phyloP scores from a whole-genome alignment of 345 rosid species.

The Eucalyptus virginea region DNA sequence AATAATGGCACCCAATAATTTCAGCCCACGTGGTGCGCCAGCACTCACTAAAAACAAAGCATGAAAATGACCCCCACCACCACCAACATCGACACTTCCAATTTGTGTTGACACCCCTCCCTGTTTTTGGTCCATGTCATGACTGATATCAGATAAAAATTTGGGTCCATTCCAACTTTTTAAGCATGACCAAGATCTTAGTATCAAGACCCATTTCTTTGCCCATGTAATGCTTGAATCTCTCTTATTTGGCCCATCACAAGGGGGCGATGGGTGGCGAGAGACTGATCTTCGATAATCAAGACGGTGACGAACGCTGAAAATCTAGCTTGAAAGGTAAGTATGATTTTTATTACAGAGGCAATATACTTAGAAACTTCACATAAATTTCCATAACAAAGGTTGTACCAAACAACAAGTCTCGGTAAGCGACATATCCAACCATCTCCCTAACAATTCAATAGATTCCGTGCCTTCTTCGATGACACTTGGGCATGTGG shows the following conservation, averaged over 20 bases:
- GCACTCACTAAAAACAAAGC: neutral
- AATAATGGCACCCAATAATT: neutral
- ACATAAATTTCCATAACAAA: too few species aligned
- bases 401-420: neutral
- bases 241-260: neutral
- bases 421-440: rapidly evolving
- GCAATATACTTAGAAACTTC: neutral
- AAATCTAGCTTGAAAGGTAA: neutral
- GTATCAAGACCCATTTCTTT: neutral
- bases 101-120: neutral
- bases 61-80: neutral
- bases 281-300: neutral
- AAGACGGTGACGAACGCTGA: rapidly evolving
- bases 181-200: neutral
- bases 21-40: neutral
- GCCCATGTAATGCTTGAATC: neutral
- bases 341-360: too few species aligned
- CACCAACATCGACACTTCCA: neutral
- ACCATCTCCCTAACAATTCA: neutral
- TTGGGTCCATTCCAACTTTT: neutral
- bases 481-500: neutral
- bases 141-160: neutral
- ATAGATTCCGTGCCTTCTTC: neutral
- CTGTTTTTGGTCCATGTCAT: neutral
- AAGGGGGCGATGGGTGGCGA: neutral